A percentile compares a stretch with the other conserved stretches of the same genome.
These are phyloP conservation scores for Aspergillus alliaceus DNA, from an alignment of 2,329 filamentous ascomycete species.

Conservation along the genomic window DNA sequence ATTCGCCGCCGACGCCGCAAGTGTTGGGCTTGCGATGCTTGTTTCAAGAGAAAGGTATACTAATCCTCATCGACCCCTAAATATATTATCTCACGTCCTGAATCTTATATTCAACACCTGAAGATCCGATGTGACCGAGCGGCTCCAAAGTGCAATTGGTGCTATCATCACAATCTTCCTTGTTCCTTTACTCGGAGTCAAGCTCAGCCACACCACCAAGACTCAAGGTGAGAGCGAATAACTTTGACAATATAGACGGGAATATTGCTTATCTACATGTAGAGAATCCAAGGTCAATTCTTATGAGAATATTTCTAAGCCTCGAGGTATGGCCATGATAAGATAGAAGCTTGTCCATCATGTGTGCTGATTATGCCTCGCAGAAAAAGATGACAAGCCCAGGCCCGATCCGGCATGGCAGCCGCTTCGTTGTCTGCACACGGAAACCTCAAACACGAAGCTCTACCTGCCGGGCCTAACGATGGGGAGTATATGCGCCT, in stretches of 20 bases:
- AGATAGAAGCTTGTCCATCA: too few relatives aligned
- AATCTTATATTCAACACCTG: neutral
- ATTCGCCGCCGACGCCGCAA: slow-evolving; percentile 1
- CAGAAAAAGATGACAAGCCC: too few relatives aligned
- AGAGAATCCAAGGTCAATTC: too few relatives aligned
- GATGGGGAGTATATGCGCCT: slow-evolving; percentile 9
- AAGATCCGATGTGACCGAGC: slow-evolving; percentile 14
- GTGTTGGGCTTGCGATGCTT: slow-evolving; percentile 7
- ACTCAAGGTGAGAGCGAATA: too few relatives aligned
- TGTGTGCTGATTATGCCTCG: too few relatives aligned
- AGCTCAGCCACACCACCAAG: neutral
- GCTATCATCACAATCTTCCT: slow-evolving; percentile 8
- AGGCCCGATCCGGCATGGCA: neutral
- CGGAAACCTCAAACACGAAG: neutral
- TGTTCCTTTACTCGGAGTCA: slow-evolving; percentile 7
- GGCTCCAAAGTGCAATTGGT: slow-evolving; percentile 12
- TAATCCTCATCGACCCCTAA: neutral
- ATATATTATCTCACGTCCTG: neutral
- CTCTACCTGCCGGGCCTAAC: neutral
- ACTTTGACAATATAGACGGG: too few relatives aligned
- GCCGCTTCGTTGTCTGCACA: neutral
- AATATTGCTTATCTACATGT: neutral
- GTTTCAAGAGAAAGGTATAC: slow-evolving; percentile 8
- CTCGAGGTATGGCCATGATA: too few relatives aligned
- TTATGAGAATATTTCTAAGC: too few relatives aligned